A percentile compares a stretch with the other conserved stretches of the same genome.
Conservation (phyloP, 2,329 filamentous ascomycete species). For the Trichophyton equinum region DNA sequence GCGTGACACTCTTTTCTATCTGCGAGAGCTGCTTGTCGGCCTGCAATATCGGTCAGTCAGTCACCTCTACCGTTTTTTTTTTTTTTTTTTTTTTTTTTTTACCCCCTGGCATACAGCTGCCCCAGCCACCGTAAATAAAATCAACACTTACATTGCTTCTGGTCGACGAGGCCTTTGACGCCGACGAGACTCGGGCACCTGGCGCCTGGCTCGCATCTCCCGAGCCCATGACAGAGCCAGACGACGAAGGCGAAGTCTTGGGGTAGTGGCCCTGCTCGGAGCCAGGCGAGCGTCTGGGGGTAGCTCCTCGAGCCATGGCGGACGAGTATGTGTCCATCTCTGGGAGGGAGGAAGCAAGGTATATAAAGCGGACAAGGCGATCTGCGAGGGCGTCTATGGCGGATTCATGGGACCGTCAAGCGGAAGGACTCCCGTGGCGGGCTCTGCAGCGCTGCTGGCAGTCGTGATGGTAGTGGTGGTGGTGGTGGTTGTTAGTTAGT, state of each 20-base stretch:
- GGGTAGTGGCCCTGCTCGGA: slow-evolving; percentile 39
- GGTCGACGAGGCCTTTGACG: slow-evolving; percentile 49
- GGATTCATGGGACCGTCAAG: not conserved
- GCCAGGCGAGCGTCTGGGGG: slow-evolving; percentile 52
- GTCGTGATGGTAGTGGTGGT: not conserved
- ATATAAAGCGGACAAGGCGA: not conserved
- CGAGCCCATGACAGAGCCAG: slow-evolving; percentile 6
- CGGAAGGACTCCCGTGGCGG: not conserved
- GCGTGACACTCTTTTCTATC: slow-evolving; percentile 97
- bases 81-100: no score
- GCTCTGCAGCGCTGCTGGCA: no score
- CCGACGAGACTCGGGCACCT: slow-evolving; percentile 52
- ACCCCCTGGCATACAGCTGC: no score
- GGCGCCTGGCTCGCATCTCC: slow-evolving; percentile 27
- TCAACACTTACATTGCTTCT: slow-evolving; percentile 41
- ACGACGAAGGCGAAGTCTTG: not conserved
- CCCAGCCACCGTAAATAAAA: not conserved
- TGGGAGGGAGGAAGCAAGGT: not conserved
- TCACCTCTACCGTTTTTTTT: no score
- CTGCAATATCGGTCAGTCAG: slow-evolving; percentile 28
- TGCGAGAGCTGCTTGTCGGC: slow-evolving; percentile 71
- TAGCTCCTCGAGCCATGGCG: slow-evolving; percentile 24
- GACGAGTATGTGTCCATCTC: slow-evolving; percentile 3
- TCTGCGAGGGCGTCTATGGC: not conserved
- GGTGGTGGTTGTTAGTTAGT: not conserved